Base-by-base conservation (phyloP, 78 protist genomes). In the Dictyostelium brefeldianum region DNA sequence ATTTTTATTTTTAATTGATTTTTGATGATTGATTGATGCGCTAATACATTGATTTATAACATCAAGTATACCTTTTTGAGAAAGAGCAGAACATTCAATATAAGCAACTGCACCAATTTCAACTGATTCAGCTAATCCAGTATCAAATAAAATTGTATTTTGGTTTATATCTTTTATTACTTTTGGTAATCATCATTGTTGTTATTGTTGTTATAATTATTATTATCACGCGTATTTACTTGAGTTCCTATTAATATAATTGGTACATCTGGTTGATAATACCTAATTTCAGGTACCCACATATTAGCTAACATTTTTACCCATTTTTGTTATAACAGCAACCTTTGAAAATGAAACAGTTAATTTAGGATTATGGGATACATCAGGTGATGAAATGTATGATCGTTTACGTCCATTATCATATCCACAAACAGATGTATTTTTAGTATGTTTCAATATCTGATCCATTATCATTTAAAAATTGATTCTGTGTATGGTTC, bases 81-180 rank as follows among this genome's bases (percentile, higher is more conserved):
- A 97, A 27, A 95, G 78, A 20, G 99, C 98, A 1, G 98, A 96
- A 96, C 99, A 97, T 65, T 98, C 99, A 43, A 98, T 9, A 89
- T 98, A 97, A 50, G 31, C 70, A 3, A 89, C 92, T n/a, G n/a
- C n/a, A 70, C 27, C 43, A 75, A 94, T 85, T 59, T 78, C 96
- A 47, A 84, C 84, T 43, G 85, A 81, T 57, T 79, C 67, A 36
- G 43, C 69, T 20, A 67, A 15, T 10, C 69, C 89, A 25, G 51
- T 56, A 41, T 91, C 90, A 62, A 12, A 48, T 43, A 83, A 50
- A 12, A 91, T 29, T 48, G 89, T 78, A 48, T 82, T 64, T 25
- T 54, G 64, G 17, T 83, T 82, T 89, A 56, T 80, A 73, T 83
- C 95, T 46, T 17, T 56, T 51, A 95, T 69, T 53, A 81, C n/a